phyloP scores from a whole-genome alignment of 768 basidiomycete genomes.

The Serendipita sp. region DNA sequence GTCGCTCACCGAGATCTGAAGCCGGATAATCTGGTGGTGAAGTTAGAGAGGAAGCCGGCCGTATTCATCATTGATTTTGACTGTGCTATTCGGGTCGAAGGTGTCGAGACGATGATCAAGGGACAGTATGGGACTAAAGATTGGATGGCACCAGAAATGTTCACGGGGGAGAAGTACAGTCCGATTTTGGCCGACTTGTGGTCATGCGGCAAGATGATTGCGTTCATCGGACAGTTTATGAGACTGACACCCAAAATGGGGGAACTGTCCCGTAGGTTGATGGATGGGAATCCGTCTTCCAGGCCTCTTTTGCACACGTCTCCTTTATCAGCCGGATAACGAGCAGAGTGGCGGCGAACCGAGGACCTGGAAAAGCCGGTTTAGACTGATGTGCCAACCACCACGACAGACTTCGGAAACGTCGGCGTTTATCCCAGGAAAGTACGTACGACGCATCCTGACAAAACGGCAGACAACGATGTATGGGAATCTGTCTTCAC shows the following conservation, averaged over 20 bases:
- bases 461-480: too few species aligned
- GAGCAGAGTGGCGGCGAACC: too few species aligned
- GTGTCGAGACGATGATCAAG: not conserved
- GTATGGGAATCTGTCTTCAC: too few species aligned
- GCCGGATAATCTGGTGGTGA: constrained; percentile 5
- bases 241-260: not conserved
- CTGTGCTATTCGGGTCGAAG: not conserved
- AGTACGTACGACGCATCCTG: too few species aligned
- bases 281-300: too few species aligned
- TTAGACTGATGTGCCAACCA: too few species aligned
- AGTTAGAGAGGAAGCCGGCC: too few species aligned
- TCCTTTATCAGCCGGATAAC: too few species aligned
- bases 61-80: not conserved
- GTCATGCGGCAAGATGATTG: not conserved
- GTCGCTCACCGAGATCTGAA: constrained; percentile 7
- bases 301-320: too few species aligned
- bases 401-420: too few species aligned
- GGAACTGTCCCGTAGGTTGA: not conserved
- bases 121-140: not conserved
- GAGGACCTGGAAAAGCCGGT: too few species aligned
- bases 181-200: not conserved
- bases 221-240: not conserved
- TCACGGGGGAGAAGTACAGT: not conserved
- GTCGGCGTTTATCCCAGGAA: too few species aligned
- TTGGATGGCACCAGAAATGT: not conserved